Conservation (phyloP, 208 protist species). For the Ichthyophonus hoferi region DNA sequence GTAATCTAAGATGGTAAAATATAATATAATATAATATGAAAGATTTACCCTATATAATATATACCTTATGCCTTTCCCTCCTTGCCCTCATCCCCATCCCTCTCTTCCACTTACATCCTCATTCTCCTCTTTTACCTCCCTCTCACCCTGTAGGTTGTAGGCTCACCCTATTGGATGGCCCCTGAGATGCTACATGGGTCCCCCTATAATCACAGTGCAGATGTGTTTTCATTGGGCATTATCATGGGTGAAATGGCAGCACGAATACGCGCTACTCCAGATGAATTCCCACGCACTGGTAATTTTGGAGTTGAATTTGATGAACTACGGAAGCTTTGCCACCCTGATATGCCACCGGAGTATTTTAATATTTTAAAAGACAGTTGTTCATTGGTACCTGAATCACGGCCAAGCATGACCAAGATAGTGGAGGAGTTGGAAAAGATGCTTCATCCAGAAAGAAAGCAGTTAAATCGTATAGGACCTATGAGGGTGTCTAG, state of each 20-base stretch:
- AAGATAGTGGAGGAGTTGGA: neutral
- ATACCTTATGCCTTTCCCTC: neutral
- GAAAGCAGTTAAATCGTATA: too few species aligned
- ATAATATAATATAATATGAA: too few species aligned
- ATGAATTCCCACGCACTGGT: conserved; percentile 11
- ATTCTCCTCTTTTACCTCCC: neutral
- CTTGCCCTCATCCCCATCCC: neutral
- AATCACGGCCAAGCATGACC: neutral
- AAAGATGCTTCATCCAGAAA: neutral
- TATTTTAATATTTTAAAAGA: neutral
- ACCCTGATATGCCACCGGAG: neutral
- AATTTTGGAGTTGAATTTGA: conserved; percentile 26
- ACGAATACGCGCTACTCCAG: neutral
- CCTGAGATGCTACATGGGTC: conserved; percentile 49
- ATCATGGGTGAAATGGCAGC: conserved; percentile 48
- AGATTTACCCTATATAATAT: too few species aligned
- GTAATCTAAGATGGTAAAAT: too few species aligned
- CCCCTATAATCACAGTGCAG: conserved; percentile 46
- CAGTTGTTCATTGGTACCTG: neutral
- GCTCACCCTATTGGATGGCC: conserved; percentile 49
- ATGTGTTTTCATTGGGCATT: conserved; percentile 53
- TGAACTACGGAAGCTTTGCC: neutral
- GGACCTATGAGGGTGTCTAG: too few species aligned
- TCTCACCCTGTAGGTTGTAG: neutral
- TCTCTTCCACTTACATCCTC: neutral